Conservation (phyloP, 192 early-diverging fungal genomes). For the Thoreauomyces humboldtii region DNA sequence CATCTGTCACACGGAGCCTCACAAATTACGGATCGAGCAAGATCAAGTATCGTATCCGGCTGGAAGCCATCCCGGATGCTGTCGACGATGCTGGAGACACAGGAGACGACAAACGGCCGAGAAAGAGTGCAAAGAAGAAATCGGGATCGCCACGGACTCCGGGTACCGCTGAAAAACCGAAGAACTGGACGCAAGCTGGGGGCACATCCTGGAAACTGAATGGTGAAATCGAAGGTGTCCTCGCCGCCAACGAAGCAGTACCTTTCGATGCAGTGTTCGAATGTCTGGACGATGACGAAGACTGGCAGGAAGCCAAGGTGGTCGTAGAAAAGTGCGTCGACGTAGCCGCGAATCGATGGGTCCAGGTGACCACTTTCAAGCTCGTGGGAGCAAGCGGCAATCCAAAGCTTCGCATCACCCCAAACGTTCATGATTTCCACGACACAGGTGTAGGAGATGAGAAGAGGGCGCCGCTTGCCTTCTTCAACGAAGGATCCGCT, state of each 20-base stretch:
- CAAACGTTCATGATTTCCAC: conserved; percentile 42
- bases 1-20: conserved; percentile 28
- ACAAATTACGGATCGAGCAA: conserved; percentile 48
- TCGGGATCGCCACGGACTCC: not conserved
- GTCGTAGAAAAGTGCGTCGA: conserved; percentile 44
- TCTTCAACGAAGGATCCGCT: conserved; percentile 36
- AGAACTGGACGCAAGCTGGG: conserved; percentile 18
- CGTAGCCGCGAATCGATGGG: conserved; percentile 36
- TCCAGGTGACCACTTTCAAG: conserved; percentile 40
- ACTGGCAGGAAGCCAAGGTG: conserved; percentile 53
- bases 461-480: conserved; percentile 8
- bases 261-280: conserved; percentile 45
- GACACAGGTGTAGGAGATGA: conserved; percentile 32
- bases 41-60: conserved; percentile 45
- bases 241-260: conserved; percentile 35
- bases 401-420: conserved; percentile 40
- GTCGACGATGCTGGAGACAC: conserved; percentile 5
- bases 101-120: conserved; percentile 15
- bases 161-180: conserved; percentile 8
- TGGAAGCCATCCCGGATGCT: conserved; percentile 29
- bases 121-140: conserved; percentile 27
- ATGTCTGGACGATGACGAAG: conserved; percentile 46
- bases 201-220: conserved; percentile 41
- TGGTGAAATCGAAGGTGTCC: conserved; percentile 37
- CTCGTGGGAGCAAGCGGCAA: conserved; percentile 49